These are phyloP conservation scores for Scenedesmus sp. DNA, from an alignment of 163 green algal species.

Conservation along the genomic window DNA sequence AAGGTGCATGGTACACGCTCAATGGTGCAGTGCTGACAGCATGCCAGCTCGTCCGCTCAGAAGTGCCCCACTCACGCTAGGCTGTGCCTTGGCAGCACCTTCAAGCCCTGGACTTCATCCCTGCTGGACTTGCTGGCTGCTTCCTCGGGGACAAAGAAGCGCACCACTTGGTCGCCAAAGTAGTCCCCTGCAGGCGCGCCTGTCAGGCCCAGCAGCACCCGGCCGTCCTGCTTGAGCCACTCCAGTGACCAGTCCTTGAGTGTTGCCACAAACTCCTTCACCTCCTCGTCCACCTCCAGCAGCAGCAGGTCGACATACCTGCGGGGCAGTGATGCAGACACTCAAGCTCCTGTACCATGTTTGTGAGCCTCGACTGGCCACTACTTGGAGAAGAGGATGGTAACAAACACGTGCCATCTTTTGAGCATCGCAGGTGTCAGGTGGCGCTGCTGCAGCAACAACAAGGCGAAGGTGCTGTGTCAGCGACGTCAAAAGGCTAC, in stretches of 20 bases:
- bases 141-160: constrained; percentile 1
- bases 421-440: no score
- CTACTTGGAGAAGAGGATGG: no score
- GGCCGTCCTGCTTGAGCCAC: constrained; percentile 17
- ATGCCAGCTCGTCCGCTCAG: not conserved
- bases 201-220: constrained; percentile 35
- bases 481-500: not conserved
- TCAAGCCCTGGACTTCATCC: not conserved
- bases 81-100: not conserved
- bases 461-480: no score
- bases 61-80: not conserved
- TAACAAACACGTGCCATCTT: no score
- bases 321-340: not conserved
- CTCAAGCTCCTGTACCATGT: no score
- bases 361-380: no score
- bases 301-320: constrained; percentile 13
- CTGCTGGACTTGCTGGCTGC: not conserved
- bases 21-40: not conserved
- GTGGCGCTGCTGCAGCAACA: not conserved
- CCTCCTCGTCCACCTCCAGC: constrained; percentile 27
- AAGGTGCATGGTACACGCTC: no score
- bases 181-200: constrained; percentile 17
- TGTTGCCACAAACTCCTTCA: constrained; percentile 17
- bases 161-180: not conserved
- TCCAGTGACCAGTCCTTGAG: constrained; percentile 40